Evolutionary conservation across 257 asterid genomes (phyloP).

Genomic region (Orobanche coerulescens): DNA sequence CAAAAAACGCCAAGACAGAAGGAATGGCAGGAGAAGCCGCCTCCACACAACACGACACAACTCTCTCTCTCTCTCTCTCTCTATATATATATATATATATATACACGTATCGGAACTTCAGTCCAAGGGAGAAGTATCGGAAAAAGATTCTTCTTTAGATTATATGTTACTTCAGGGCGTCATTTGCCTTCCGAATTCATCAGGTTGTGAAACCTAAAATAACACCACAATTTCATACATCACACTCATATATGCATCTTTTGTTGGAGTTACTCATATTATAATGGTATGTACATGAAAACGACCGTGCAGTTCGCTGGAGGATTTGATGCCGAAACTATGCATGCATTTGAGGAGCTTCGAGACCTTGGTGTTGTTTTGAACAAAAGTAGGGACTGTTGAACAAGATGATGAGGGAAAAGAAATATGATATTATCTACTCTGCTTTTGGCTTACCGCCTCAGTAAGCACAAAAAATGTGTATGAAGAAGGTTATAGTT

Average conservation of each 20-base stretch:
- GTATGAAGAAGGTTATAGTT: neutral
- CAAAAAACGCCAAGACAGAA: too few relatives aligned
- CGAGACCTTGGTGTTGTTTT: conserved; percentile 67
- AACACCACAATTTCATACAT: neutral
- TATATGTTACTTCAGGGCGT: conserved; percentile 91
- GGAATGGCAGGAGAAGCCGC: too few relatives aligned
- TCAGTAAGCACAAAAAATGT: conserved; percentile 44
- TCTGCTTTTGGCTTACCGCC: conserved; percentile 49
- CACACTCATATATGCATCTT: neutral
- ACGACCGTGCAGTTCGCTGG: conserved; percentile 73
- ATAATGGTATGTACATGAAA: neutral
- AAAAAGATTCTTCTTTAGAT: conserved; percentile 81
- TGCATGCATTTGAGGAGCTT: conserved; percentile 92
- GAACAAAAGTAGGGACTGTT: conserved; percentile 47
- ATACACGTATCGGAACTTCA: too few relatives aligned
- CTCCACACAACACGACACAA: too few relatives aligned
- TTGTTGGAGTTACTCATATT: neutral
- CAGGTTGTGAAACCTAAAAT: conserved; percentile 39
- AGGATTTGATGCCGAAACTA: conserved; percentile 90
- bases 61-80: too few relatives aligned
- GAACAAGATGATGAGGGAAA: neutral
- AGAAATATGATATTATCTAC: neutral
- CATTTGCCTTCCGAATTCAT: conserved; percentile 87
- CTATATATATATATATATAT: too few relatives aligned
- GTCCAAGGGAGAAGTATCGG: conserved; percentile 61